Conservation (phyloP, 306 rosid genomes). For the Mimosa pudica region DNA sequence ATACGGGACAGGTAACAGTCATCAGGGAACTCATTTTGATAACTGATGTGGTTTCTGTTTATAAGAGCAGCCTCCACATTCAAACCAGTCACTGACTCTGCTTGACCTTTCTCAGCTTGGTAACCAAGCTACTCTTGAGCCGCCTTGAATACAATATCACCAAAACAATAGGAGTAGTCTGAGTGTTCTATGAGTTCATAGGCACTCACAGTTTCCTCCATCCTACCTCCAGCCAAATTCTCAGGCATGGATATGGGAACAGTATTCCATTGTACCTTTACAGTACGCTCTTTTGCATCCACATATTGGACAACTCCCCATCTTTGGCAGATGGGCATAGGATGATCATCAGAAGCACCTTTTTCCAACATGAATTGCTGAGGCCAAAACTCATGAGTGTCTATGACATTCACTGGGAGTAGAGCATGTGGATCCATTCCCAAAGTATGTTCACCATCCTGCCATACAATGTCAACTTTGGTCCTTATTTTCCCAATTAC, state of each 20-base stretch:
- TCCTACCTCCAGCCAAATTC: slow-evolving; percentile 44
- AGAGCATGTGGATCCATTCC: slow-evolving; percentile 68
- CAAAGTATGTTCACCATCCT: slow-evolving; percentile 66
- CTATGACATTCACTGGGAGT: slow-evolving; percentile 65
- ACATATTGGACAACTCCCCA: slow-evolving; percentile 87
- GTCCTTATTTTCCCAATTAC: slow-evolving; percentile 77
- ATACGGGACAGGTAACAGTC: slow-evolving; percentile 58
- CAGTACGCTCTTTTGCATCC: slow-evolving; percentile 88
- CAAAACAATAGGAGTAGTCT: slow-evolving; percentile 70
- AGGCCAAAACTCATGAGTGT: slow-evolving; percentile 92
- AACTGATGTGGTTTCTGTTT: slow-evolving; percentile 36
- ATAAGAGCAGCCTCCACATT: slow-evolving; percentile 42
- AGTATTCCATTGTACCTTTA: slow-evolving; percentile 73
- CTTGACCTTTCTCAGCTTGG: slow-evolving; percentile 45
- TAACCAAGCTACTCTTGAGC: slow-evolving; percentile 54
- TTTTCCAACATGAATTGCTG: slow-evolving; percentile 83
- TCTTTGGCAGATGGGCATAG: slow-evolving; percentile 50
- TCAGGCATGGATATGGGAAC: slow-evolving; percentile 38
- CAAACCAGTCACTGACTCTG: slow-evolving; percentile 36
- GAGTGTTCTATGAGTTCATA: slow-evolving; percentile 92
- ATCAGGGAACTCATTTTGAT: slow-evolving; percentile 43
- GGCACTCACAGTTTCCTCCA: slow-evolving; percentile 86
- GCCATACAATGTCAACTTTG: slow-evolving; percentile 84
- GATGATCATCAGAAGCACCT: slow-evolving; percentile 69
- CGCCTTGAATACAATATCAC: slow-evolving; percentile 85